These are phyloP conservation scores for Leishmania tropica DNA, from an alignment of 208 protist species.

Conservation along the genomic window DNA sequence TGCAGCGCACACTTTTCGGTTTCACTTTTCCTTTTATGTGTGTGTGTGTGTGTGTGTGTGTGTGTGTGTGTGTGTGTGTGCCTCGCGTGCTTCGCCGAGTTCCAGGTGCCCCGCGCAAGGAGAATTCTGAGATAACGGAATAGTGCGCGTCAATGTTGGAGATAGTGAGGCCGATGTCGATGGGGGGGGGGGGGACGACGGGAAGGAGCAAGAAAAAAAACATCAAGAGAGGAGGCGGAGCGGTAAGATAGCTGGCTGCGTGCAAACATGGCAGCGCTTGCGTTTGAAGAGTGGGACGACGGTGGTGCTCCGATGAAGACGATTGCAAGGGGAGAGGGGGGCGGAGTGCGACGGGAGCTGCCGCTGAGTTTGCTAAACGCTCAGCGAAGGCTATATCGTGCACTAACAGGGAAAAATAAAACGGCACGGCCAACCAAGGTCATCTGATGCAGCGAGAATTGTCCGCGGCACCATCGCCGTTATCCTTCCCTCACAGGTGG, in stretches of 20 bases:
- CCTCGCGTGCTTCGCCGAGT: background rate
- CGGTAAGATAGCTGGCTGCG: background rate
- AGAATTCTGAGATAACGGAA: background rate
- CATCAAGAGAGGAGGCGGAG: background rate
- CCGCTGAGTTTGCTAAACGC: background rate
- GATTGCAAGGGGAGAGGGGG: background rate
- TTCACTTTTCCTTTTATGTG: background rate
- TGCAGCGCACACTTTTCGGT: background rate
- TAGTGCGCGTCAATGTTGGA: background rate
- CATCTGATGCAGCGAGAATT: background rate
- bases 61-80: background rate
- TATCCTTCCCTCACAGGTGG: background rate
- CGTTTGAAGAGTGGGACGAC: background rate
- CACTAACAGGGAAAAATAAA: background rate
- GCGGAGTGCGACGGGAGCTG: background rate
- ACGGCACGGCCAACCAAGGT: background rate
- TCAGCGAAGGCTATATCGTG: background rate
- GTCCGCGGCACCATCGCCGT: background rate
- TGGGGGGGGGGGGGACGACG: background rate
- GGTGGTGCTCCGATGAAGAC: background rate
- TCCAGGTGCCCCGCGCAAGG: background rate
- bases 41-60: background rate
- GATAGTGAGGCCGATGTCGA: background rate
- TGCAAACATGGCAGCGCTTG: background rate
- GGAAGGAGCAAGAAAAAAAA: background rate